A percentile compares a stretch with the other conserved stretches of the same genome.
Evolutionary conservation across 768 basidiomycete genomes (phyloP).

Genomic region (Boletellus ananiceps): DNA sequence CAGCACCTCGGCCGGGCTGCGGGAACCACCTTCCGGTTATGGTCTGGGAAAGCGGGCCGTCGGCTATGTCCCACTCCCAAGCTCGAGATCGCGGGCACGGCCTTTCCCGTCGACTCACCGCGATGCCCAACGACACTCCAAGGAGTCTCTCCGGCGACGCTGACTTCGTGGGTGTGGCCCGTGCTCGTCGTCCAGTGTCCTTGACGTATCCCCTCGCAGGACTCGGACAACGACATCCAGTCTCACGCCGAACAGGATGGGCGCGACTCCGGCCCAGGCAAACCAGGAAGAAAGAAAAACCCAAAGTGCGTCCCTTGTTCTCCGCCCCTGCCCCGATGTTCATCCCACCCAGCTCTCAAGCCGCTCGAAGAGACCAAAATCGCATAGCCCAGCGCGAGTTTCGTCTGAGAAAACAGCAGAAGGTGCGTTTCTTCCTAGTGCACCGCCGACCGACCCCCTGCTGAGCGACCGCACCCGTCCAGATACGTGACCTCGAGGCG

Average conservation of each 20-base stretch:
- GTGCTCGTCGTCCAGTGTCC: constrained; percentile 10
- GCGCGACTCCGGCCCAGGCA: constrained; percentile 23
- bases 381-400: constrained; percentile 93
- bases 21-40: not conserved
- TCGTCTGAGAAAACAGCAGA: constrained; percentile 85
- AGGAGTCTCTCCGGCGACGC: constrained; percentile 63
- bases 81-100: not conserved
- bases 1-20: not conserved
- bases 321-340: constrained; percentile 11
- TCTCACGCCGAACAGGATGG: constrained; percentile 36
- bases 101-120: not conserved
- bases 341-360: constrained; percentile 62
- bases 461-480: constrained; percentile 8
- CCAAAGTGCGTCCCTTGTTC: constrained; percentile 56
- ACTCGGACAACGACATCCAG: constrained; percentile 69
- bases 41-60: not conserved
- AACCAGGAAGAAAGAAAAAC: constrained; percentile 80
- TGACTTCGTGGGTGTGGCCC: constrained; percentile 39
- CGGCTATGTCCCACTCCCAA: not conserved
- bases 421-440: constrained; percentile 38
- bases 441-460: not conserved
- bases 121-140: constrained; percentile 48
- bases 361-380: constrained; percentile 84
- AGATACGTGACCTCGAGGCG: constrained; percentile 95
- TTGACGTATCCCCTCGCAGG: constrained; percentile 33